These are phyloP conservation scores for Nephelium lappaceum DNA, from an alignment of 345 rosid species.

Conservation along the genomic window DNA sequence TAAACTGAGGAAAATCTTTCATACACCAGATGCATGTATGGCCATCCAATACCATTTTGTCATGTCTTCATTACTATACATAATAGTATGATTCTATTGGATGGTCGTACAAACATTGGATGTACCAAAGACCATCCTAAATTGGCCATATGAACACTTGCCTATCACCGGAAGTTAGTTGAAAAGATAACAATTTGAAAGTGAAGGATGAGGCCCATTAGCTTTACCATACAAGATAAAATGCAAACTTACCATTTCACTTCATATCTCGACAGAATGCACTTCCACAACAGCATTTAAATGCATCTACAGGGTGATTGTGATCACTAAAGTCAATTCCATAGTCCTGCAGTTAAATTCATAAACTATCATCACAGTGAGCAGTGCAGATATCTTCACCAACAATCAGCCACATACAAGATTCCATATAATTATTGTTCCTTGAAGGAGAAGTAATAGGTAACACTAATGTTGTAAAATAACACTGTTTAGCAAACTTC, in stretches of 20 bases:
- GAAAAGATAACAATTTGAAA: background rate
- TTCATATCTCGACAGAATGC: slow-evolving; percentile 56
- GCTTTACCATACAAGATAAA: background rate
- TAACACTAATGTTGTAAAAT: background rate
- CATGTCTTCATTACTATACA: background rate
- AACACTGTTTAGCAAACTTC: background rate
- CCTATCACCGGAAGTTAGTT: background rate
- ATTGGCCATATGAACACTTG: background rate
- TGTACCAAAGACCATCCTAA: background rate
- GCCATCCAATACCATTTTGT: background rate
- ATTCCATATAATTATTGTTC: background rate
- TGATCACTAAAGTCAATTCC: slow-evolving; percentile 72
- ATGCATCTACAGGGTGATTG: slow-evolving; percentile 79
- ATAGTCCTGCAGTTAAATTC: slow-evolving; percentile 60
- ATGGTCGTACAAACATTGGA: background rate
- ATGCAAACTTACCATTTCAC: slow-evolving; percentile 1
- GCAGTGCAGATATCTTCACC: slow-evolving; percentile 15
- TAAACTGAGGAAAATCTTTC: background rate
- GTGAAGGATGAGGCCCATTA: background rate
- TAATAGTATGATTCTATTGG: background rate
- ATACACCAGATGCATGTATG: background rate
- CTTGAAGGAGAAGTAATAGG: background rate
- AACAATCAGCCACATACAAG: background rate
- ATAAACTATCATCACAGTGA: slow-evolving; percentile 15
- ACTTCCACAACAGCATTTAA: slow-evolving; percentile 73